A percentile compares a stretch with the other conserved stretches of the same genome.
Evolutionary conservation across 2,329 filamentous ascomycete genomes (phyloP).

Genomic region (Talaromyces atroroseus): DNA sequence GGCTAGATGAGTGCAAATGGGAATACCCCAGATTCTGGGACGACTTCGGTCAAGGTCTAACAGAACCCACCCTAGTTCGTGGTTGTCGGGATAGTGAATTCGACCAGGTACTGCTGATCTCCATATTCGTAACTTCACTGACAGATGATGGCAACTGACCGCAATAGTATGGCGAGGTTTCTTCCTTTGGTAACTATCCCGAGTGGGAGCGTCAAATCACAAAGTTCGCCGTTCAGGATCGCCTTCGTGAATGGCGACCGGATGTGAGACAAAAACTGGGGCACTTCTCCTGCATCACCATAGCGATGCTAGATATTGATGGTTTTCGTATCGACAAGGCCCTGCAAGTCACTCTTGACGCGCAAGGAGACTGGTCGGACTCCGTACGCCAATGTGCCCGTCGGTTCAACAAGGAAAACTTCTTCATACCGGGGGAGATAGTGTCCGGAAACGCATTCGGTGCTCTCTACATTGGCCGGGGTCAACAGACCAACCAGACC

Average conservation of each 20-base stretch:
- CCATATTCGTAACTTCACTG: neutral
- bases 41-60: slow-evolving; percentile 43
- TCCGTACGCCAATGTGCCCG: slow-evolving; percentile 49
- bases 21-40: slow-evolving; percentile 54
- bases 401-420: slow-evolving; percentile 52
- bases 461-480: slow-evolving; percentile 53
- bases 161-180: slow-evolving; percentile 50
- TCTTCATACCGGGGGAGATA: slow-evolving; percentile 56
- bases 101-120: slow-evolving; percentile 31
- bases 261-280: slow-evolving; percentile 51
- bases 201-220: slow-evolving; percentile 56
- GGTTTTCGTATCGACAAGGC: slow-evolving; percentile 60
- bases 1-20: slow-evolving; percentile 41
- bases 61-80: slow-evolving; percentile 40
- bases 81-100: slow-evolving; percentile 56
- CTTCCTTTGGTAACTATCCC: slow-evolving; percentile 53
- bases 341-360: slow-evolving; percentile 53
- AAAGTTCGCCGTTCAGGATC: slow-evolving; percentile 60
- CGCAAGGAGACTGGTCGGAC: slow-evolving; percentile 50
- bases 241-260: slow-evolving; percentile 54
- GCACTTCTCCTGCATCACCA: slow-evolving; percentile 55
- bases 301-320: slow-evolving; percentile 54
- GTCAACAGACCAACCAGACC: slow-evolving; percentile 47
- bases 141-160: neutral
- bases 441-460: slow-evolving; percentile 53